phyloP scores from a whole-genome alignment of 2,329 filamentous ascomycete species.

The Arthroderma sp. region DNA sequence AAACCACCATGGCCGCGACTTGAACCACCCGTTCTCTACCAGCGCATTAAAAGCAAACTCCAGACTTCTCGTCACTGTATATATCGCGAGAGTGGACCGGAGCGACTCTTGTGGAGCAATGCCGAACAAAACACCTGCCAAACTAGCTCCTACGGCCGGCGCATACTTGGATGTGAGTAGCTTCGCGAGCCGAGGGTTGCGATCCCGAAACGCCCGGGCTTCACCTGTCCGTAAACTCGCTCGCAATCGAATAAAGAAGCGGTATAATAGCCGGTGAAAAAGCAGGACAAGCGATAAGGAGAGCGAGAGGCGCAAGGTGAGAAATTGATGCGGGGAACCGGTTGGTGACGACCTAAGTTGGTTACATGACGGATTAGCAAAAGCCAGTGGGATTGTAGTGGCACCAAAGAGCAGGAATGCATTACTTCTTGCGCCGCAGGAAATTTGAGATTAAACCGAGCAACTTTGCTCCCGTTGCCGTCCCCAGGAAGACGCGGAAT shows the following conservation, averaged over 20 bases:
- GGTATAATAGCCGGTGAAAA: conserved; percentile 76
- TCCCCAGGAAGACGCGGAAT: conserved; percentile 55
- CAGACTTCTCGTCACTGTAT: conserved; percentile 63
- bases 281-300: conserved; percentile 77
- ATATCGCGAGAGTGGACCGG: conserved; percentile 69
- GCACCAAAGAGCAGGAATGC: no score
- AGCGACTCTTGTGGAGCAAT: conserved; percentile 59
- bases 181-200: conserved; percentile 64
- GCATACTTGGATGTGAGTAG: conserved; percentile 72
- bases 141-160: conserved; percentile 76
- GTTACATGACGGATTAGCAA: no score
- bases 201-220: conserved; percentile 63
- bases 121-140: conserved; percentile 72
- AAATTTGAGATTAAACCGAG: not conserved
- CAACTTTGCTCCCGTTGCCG: conserved; percentile 47
- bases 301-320: conserved; percentile 63
- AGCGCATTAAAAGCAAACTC: conserved; percentile 79
- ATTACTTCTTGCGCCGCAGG: no score
- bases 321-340: conserved; percentile 30
- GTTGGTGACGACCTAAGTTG: not conserved
- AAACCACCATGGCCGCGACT: conserved; percentile 67
- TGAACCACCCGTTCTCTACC: conserved; percentile 54
- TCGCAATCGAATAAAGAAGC: conserved; percentile 73
- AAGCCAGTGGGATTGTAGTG: no score
- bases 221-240: conserved; percentile 66